Conservation (phyloP, 2,329 filamentous ascomycete genomes). For the Xylariaceae sp. region DNA sequence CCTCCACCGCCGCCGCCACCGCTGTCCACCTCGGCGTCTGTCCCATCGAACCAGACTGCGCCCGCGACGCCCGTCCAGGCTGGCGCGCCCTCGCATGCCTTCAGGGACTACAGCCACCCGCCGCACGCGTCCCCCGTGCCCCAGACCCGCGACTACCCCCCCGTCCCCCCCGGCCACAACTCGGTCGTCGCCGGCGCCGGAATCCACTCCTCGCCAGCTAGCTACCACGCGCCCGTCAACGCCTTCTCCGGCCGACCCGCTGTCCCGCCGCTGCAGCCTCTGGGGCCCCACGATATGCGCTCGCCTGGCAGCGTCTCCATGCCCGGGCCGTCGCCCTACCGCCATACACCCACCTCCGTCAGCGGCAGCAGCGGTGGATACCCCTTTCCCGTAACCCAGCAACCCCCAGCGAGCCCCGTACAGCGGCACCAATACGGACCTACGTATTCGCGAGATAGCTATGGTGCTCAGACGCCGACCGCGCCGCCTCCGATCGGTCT, state of each 20-base stretch:
- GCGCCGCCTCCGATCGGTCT: conserved; percentile 26
- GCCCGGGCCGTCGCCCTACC: conserved; percentile 41
- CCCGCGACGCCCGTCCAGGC: conserved; percentile 32
- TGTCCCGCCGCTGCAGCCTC: conserved; percentile 35
- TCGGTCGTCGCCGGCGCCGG: conserved; percentile 15
- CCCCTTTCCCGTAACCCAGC: conserved; percentile 40
- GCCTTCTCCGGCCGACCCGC: conserved; percentile 29
- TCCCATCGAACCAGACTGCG: conserved; percentile 18
- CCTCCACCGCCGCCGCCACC: conserved; percentile 16
- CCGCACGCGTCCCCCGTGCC: conserved; percentile 42
- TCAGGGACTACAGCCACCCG: conserved; percentile 43
- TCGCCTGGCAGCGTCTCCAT: conserved; percentile 40
- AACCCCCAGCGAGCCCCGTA: conserved; percentile 16
- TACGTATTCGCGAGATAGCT: conserved; percentile 37
- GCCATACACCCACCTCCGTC: conserved; percentile 39
- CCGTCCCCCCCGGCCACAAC: conserved; percentile 21
- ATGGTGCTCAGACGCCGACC: conserved; percentile 29
- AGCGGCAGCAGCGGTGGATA: conserved; percentile 36
- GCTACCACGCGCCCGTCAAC: conserved; percentile 29
- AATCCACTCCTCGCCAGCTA: conserved; percentile 31
- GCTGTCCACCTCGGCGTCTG: conserved; percentile 18
- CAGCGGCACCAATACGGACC: conserved; percentile 39
- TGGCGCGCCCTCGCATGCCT: conserved; percentile 34
- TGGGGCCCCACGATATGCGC: conserved; percentile 38
- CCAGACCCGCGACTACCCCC: conserved; percentile 37